Evolutionary conservation across 2,329 filamentous ascomycete genomes (phyloP), one percentile per base, ranked within the genome.

Genomic region (Aureobasidium mangrovei): DNA sequence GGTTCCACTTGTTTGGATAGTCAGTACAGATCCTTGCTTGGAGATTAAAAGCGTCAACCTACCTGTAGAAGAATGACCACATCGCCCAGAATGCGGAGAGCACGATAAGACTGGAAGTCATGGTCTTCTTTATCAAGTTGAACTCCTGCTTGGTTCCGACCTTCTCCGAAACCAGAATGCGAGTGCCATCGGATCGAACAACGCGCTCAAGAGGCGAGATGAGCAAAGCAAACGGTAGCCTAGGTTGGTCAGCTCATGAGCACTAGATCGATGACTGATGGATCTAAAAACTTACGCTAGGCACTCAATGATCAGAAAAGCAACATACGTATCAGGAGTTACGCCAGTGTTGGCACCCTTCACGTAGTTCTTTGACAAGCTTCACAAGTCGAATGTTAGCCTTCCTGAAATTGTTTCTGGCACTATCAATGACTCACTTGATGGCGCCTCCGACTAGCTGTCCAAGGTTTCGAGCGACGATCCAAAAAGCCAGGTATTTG

Each of bases 251-350:
- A 47, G 43, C 18, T 31, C 7, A 2, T 9, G 4, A 2, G 6
- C 18, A 2, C 39, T n/a, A 3, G 9, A 6, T 7, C 6, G n/a
- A 9, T 3, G 7, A 10, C 2, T 7, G 3, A 9, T 35, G 8
- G 2, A 8, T 3, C 10, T 3, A 44, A 24, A 4, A 3, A 39
- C 52, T 54, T 28, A 54, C 52, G 73, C 73, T 56, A 76, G 60
- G 56, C 67, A 70, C 54, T 75, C 72, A 39, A 76, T 75, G 42
- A 74, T 74, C 45, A 76, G 60, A 57, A 76, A 76, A 2, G 73
- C 73, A 44, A 76, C 58, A 41, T 74, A 76, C 3, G 73, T 75
- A 54, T 74, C 69, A 0, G 73, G 70, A 0, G 70, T 69, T 10
- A 54, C 53, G 24, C 53, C 53, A 24, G 39, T 29, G 2, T 54